Evolutionary conservation across 1,139 yeast species (phyloP).

Genomic region (Suhomyces coccinellae): DNA sequence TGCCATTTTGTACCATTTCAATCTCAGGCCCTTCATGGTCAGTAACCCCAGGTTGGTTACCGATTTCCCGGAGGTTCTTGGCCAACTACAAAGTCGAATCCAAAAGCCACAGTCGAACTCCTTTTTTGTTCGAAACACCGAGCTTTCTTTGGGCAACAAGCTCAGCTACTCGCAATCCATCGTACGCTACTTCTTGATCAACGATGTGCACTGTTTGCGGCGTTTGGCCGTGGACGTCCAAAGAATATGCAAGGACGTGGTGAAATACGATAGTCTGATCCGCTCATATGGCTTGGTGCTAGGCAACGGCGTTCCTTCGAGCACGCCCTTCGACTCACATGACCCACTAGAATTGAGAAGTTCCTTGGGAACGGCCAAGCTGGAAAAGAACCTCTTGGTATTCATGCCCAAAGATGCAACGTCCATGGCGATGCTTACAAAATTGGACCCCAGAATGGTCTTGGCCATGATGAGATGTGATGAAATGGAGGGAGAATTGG

Average conservation of each 20-base stretch:
- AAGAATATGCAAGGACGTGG: slow-evolving; percentile 12
- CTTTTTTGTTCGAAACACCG: slow-evolving; percentile 14
- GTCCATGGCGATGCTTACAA: slow-evolving; percentile 3
- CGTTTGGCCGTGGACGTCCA: slow-evolving; percentile 16
- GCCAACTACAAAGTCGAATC: slow-evolving; percentile 10
- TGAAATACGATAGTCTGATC: slow-evolving; percentile 7
- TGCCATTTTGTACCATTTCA: slow-evolving; percentile 15
- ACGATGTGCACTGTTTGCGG: slow-evolving; percentile 16
- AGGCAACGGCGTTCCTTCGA: slow-evolving; percentile 6
- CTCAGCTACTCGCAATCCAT: slow-evolving; percentile 17
- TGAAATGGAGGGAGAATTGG: slow-evolving; percentile 18
- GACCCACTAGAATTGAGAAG: slow-evolving; percentile 12
- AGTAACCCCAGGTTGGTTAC: slow-evolving; percentile 14
- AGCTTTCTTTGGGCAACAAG: slow-evolving; percentile 11
- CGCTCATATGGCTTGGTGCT: slow-evolving; percentile 4
- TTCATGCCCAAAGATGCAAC: slow-evolving; percentile 14
- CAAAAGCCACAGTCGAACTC: slow-evolving; percentile 14
- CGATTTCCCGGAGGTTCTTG: slow-evolving; percentile 11
- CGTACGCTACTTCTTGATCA: slow-evolving; percentile 17
- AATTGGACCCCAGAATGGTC: slow-evolving; percentile 7
- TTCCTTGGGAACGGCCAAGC: slow-evolving; percentile 6
- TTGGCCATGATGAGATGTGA: slow-evolving; percentile 17
- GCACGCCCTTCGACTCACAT: slow-evolving; percentile 7
- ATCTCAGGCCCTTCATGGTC: slow-evolving; percentile 16
- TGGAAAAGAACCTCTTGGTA: slow-evolving; percentile 12